phyloP scores from a whole-genome alignment of 371 early-diverging fungal genomes.

The Dichotomocladium elegans region DNA sequence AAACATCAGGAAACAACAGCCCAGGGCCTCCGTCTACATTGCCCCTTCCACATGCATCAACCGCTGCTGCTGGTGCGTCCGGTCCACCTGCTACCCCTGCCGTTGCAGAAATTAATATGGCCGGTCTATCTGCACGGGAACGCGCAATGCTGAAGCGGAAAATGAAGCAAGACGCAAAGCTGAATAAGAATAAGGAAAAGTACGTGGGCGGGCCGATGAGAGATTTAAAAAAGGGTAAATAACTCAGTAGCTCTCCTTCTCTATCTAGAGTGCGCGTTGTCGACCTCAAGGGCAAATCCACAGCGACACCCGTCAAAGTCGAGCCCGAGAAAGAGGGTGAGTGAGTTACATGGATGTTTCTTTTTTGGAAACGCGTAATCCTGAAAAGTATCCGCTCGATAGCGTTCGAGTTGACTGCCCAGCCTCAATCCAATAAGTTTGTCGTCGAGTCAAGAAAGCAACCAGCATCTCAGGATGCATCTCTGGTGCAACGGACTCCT shows the following conservation, averaged over 20 bases:
- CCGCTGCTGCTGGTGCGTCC: slow-evolving; percentile 21
- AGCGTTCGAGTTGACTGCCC: slow-evolving; percentile 63
- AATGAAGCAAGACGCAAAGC: slow-evolving; percentile 76
- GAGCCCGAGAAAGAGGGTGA: slow-evolving; percentile 42
- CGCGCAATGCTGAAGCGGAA: slow-evolving; percentile 86
- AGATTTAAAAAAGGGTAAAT: not conserved
- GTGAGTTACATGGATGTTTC: not conserved
- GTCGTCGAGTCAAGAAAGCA: slow-evolving; percentile 71
- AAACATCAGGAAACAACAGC: slow-evolving; percentile 10
- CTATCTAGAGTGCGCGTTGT: slow-evolving; percentile 41
- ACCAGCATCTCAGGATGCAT: slow-evolving; percentile 18
- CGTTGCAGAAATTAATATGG: slow-evolving; percentile 60
- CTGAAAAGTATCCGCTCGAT: not conserved
- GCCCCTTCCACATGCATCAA: no score
- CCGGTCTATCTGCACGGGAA: slow-evolving; percentile 89
- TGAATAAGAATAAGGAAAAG: slow-evolving; percentile 72
- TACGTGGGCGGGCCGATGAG: slow-evolving; percentile 19
- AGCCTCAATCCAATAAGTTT: slow-evolving; percentile 68
- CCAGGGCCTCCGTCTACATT: slow-evolving; percentile 11
- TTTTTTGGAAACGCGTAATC: not conserved
- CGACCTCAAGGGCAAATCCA: slow-evolving; percentile 38
- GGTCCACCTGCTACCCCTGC: slow-evolving; percentile 34
- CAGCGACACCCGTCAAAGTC: slow-evolving; percentile 43
- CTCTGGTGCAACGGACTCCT: slow-evolving; percentile 14
- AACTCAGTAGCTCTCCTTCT: not conserved